A percentile compares a stretch with the other conserved stretches of the same genome.
phyloP scores from a whole-genome alignment of 176 grass and related monocot species.

The Musa itinerans region DNA sequence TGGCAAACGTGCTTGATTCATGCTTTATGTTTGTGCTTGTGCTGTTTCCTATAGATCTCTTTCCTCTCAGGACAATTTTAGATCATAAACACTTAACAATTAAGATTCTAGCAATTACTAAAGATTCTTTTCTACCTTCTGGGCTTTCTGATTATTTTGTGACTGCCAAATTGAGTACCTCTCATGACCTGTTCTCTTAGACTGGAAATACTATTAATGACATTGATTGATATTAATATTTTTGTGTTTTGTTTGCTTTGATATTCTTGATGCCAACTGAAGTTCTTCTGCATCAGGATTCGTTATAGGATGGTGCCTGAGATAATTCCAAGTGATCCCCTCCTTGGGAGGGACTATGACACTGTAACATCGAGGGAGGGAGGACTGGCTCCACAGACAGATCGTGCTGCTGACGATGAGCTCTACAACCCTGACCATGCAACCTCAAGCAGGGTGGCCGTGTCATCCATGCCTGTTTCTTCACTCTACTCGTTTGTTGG shows the following conservation, averaged over 20 bases:
- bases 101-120: not conserved
- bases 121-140: not conserved
- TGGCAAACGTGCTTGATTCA: not conserved
- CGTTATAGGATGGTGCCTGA: slow-evolving; percentile 10
- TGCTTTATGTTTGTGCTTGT: not conserved
- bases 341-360: not conserved
- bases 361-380: not conserved
- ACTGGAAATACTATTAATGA: too few species aligned
- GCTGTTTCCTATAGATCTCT: not conserved
- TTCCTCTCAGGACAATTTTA: not conserved
- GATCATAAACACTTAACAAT: not conserved
- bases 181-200: too few species aligned
- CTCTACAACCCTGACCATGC: slow-evolving; percentile 6
- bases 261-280: not conserved
- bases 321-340: slow-evolving; percentile 14
- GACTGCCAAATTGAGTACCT: too few species aligned
- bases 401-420: not conserved
- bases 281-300: not conserved
- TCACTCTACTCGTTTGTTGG: slow-evolving; percentile 17
- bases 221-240: not conserved
- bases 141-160: too few species aligned
- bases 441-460: not conserved
- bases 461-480: not conserved
- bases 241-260: not conserved
- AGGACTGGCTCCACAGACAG: not conserved